phyloP scores from a whole-genome alignment of 164 flowering plant species.

The Tetrastigma voinierianum region DNA sequence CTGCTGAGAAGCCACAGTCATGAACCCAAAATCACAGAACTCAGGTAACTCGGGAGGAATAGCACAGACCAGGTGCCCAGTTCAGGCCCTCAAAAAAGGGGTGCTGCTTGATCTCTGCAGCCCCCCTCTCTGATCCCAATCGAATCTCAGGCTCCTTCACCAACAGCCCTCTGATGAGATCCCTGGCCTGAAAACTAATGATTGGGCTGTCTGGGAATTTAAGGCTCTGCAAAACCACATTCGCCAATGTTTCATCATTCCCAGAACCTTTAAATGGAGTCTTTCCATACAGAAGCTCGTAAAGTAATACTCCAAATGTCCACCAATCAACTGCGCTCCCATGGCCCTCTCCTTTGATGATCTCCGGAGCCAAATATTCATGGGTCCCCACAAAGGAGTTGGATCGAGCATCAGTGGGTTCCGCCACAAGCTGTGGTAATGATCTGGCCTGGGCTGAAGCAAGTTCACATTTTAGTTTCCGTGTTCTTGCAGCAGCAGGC shows the following conservation, averaged over 20 bases:
- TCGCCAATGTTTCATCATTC: slow-evolving; percentile 61
- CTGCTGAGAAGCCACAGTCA: slow-evolving; percentile 13
- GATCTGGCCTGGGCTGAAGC: slow-evolving; percentile 30
- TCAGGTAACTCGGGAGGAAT: slow-evolving; percentile 62
- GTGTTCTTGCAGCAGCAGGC: slow-evolving; percentile 34
- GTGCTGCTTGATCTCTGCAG: slow-evolving; percentile 68
- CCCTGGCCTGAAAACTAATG: slow-evolving; percentile 63
- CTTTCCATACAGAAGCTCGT: slow-evolving; percentile 48
- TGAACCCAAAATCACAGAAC: slow-evolving; percentile 24
- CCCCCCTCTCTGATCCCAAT: slow-evolving; percentile 56
- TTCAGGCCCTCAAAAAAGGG: slow-evolving; percentile 66
- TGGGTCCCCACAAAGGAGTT: slow-evolving; percentile 60
- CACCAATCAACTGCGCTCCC: slow-evolving; percentile 69
- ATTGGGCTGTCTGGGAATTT: slow-evolving; percentile 56
- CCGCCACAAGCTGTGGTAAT: slow-evolving; percentile 53
- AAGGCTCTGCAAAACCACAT: slow-evolving; percentile 54
- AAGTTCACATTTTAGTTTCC: slow-evolving; percentile 28
- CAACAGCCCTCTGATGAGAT: slow-evolving; percentile 53
- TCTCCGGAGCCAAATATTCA: slow-evolving; percentile 55
- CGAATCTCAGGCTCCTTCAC: slow-evolving; percentile 63
- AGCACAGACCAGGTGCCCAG: slow-evolving; percentile 62
- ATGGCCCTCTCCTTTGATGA: slow-evolving; percentile 60
- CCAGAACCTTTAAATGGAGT: slow-evolving; percentile 64
- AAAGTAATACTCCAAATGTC: slow-evolving; percentile 55
- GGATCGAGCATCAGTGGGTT: slow-evolving; percentile 53